These are phyloP conservation scores for Leishmania tarentolae DNA, from an alignment of 208 protist genomes.

Conservation along the genomic window DNA sequence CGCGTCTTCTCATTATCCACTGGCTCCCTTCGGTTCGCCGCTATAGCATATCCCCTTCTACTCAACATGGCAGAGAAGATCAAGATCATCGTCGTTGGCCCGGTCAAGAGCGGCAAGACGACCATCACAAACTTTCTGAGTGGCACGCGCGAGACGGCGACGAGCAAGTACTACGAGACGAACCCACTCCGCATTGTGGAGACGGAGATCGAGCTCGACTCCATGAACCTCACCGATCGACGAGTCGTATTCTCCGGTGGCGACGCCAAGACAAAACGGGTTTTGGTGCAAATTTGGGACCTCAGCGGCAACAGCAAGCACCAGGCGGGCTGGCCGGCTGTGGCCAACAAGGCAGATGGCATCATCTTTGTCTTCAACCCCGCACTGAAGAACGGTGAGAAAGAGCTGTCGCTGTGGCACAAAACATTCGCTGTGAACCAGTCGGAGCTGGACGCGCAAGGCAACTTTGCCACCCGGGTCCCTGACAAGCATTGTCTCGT, in stretches of 20 bases:
- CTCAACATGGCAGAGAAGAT: conserved; percentile 54
- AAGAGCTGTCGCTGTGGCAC: conserved; percentile 89
- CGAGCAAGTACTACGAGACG: conserved; percentile 85
- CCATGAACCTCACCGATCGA: conserved; percentile 41
- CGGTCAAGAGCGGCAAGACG: conserved; percentile 83
- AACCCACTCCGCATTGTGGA: conserved; percentile 89
- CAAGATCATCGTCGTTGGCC: conserved; percentile 86
- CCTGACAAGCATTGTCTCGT: conserved; percentile 66
- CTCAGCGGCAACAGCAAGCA: conserved; percentile 79
- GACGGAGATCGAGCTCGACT: conserved; percentile 78
- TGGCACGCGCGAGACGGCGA: conserved; percentile 78
- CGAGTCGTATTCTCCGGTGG: conserved; percentile 68
- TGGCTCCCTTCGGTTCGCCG: not conserved
- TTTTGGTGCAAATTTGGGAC: conserved; percentile 90
- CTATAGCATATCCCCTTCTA: not conserved
- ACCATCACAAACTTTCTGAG: conserved; percentile 85
- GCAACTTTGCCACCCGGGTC: conserved; percentile 69
- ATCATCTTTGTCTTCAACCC: conserved; percentile 92
- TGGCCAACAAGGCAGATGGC: conserved; percentile 69
- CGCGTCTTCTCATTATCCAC: not conserved
- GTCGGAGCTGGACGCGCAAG: conserved; percentile 64
- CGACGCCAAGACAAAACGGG: conserved; percentile 44
- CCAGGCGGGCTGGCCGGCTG: conserved; percentile 89
- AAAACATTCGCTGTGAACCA: conserved; percentile 87
- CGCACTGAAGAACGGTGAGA: conserved; percentile 65